Conservation (phyloP, 768 basidiomycete genomes). For the Sistotremastrum niveocremeum region DNA sequence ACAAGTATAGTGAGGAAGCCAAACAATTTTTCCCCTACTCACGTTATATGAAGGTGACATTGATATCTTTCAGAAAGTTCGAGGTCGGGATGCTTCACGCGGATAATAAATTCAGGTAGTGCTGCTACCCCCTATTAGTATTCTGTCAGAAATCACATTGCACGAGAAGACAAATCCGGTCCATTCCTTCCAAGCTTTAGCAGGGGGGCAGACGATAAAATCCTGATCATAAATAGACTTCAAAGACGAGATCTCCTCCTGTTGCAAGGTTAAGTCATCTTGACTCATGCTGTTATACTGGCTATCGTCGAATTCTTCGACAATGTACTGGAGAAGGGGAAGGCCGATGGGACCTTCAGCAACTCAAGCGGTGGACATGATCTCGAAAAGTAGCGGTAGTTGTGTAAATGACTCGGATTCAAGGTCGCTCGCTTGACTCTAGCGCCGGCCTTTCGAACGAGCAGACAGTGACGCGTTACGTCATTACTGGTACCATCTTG, state of each 20-base stretch:
- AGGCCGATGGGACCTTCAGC: conserved; percentile 54
- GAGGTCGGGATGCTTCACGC: conserved; percentile 51
- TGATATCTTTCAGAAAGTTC: conserved; percentile 42
- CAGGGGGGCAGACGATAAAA: conserved; percentile 58
- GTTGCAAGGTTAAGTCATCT: conserved; percentile 34
- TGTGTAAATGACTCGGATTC: too few relatives aligned
- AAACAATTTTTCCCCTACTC: conserved; percentile 13
- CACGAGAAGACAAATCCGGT: conserved; percentile 5
- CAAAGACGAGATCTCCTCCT: conserved; percentile 62
- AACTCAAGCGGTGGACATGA: conserved; percentile 40
- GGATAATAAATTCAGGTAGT: conserved; percentile 65
- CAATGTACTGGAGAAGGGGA: conserved; percentile 44
- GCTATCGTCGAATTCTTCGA: conserved; percentile 17
- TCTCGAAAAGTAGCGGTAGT: too few relatives aligned
- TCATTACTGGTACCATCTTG: too few relatives aligned
- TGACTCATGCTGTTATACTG: conserved; percentile 6
- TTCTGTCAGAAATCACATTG: neutral
- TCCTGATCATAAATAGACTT: conserved; percentile 72
- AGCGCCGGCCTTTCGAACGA: too few relatives aligned
- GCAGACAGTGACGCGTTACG: too few relatives aligned
- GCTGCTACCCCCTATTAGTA: conserved; percentile 44
- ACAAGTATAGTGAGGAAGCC: neutral
- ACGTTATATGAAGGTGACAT: conserved; percentile 63
- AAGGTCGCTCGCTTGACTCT: too few relatives aligned
- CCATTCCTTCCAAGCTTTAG: conserved; percentile 71